A percentile compares a stretch with the other conserved stretches of the same genome.
phyloP scores from a whole-genome alignment of 371 early-diverging fungal species.

The Thermomucor indicae-seudaticae region DNA sequence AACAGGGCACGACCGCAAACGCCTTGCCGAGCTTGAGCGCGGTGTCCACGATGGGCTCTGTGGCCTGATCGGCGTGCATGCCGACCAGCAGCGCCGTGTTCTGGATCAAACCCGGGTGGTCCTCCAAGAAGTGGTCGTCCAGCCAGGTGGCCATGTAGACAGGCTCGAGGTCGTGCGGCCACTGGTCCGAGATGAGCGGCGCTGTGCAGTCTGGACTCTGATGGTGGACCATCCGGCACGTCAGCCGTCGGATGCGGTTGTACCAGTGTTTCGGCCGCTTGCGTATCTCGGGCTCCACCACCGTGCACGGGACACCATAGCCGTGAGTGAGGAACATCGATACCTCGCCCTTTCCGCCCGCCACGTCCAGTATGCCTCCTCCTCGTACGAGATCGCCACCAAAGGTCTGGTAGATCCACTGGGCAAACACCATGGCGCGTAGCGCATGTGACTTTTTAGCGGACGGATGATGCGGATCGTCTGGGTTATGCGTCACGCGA shows the following conservation, averaged over 20 bases:
- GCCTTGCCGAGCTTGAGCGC: slow-evolving; percentile 44
- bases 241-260: slow-evolving; percentile 31
- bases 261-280: slow-evolving; percentile 46
- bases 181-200: slow-evolving; percentile 12
- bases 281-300: slow-evolving; percentile 51
- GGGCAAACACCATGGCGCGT: slow-evolving; percentile 49
- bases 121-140: slow-evolving; percentile 36
- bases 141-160: slow-evolving; percentile 31
- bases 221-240: slow-evolving; percentile 17
- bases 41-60: slow-evolving; percentile 52
- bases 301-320: slow-evolving; percentile 37
- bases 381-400: slow-evolving; percentile 13
- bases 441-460: slow-evolving; percentile 52
- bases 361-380: slow-evolving; percentile 46
- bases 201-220: slow-evolving; percentile 12
- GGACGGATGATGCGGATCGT: slow-evolving; percentile 52
- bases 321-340: slow-evolving; percentile 50
- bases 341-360: slow-evolving; percentile 59
- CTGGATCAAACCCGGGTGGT: slow-evolving; percentile 22
- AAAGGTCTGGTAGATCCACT: slow-evolving; percentile 47
- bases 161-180: slow-evolving; percentile 32
- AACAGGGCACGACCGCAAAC: slow-evolving; percentile 60
- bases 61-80: slow-evolving; percentile 59
- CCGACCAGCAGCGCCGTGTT: slow-evolving; percentile 41
- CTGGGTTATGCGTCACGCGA: slow-evolving; percentile 32